These are phyloP conservation scores for Aspergillus glaucus DNA, from an alignment of 2,329 filamentous ascomycete genomes.

Conservation along the genomic window DNA sequence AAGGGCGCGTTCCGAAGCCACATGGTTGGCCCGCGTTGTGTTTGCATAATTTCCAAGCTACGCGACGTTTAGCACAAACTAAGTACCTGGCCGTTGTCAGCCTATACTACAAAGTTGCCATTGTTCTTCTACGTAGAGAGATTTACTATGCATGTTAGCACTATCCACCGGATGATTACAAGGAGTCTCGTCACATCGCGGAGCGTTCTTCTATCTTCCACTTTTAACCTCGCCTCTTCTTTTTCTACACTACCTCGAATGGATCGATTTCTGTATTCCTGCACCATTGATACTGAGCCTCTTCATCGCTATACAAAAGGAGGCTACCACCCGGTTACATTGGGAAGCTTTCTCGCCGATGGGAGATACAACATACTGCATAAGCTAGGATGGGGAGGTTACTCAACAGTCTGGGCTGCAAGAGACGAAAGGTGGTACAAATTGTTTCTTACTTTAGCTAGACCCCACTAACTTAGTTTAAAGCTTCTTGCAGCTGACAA, in stretches of 20 bases:
- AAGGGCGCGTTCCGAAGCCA: not conserved
- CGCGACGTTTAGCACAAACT: not conserved
- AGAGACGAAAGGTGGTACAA: slow-evolving; percentile 21
- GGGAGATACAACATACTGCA: slow-evolving; percentile 31
- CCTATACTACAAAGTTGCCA: not conserved
- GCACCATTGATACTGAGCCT: slow-evolving; percentile 15
- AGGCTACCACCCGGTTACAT: slow-evolving; percentile 28
- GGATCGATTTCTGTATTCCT: slow-evolving; percentile 5
- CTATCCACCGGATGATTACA: not conserved
- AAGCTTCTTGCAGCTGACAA: no score
- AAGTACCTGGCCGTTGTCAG: not conserved
- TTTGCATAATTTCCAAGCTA: not conserved
- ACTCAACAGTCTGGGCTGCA: slow-evolving; percentile 32
- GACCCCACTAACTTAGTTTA: slow-evolving; percentile 2
- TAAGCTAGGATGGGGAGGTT: slow-evolving; percentile 33
- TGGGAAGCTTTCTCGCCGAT: slow-evolving; percentile 23
- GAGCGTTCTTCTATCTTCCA: not conserved
- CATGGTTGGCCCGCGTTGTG: not conserved
- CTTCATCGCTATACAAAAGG: slow-evolving; percentile 19
- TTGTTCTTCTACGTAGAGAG: not conserved
- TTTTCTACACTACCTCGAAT: slow-evolving; percentile 1
- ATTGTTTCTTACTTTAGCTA: slow-evolving; percentile 4
- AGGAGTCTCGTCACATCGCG: not conserved
- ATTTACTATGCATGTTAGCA: not conserved
- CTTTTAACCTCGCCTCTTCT: not conserved